Evolutionary conservation across 2,329 filamentous ascomycete genomes (phyloP), one percentile per base, ranked within the genome.

Genomic region (Xylariaceae sp.): DNA sequence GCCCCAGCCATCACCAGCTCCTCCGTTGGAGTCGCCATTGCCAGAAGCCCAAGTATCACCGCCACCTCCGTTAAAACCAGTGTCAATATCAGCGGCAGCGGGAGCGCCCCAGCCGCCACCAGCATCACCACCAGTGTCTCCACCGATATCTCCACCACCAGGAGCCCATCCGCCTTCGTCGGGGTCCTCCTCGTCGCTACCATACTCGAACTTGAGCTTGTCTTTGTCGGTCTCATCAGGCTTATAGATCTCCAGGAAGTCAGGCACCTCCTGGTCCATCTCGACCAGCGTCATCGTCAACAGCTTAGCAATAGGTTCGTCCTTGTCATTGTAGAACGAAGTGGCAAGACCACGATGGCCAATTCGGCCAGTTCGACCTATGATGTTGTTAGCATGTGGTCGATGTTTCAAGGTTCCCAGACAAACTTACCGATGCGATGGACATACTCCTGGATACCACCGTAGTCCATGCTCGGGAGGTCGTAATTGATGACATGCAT

Each of bases 401-500:
- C 12, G 4, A 13, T 19, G 13, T 9, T 31, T 7, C 22, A n/a
- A 15, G 11, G 22, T 26, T 24, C n/a, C 12, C 4, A 41, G 16
- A 39, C n/a, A 3, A 28, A 58, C 74, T 66, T 79, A 88, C 86
- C 93, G 60, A 97, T 97, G 11, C 93, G 88, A 60, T 98, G 93
- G 19, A 86, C 82, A 55, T 97, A 98, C 62, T 97, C 93, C 37
- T 87, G 82, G 42, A 96, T 95, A 2, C 90, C 91, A n/a, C 89
- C 89, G 53, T 91, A 76, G 1, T 80, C 71, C 33, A 73, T 66
- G 4, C 74, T 81, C 0, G 91, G 91, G 2, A 97, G 71, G 47
- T 97, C 90, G 54, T 83, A 97, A 67, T 98, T 97, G 74, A 98
- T 84, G 45, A 98, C 86, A 50, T 95, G 89, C 70, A 83, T 81